Conservation (phyloP, 2,329 filamentous ascomycete species). For the Fusarium bulbicola region DNA sequence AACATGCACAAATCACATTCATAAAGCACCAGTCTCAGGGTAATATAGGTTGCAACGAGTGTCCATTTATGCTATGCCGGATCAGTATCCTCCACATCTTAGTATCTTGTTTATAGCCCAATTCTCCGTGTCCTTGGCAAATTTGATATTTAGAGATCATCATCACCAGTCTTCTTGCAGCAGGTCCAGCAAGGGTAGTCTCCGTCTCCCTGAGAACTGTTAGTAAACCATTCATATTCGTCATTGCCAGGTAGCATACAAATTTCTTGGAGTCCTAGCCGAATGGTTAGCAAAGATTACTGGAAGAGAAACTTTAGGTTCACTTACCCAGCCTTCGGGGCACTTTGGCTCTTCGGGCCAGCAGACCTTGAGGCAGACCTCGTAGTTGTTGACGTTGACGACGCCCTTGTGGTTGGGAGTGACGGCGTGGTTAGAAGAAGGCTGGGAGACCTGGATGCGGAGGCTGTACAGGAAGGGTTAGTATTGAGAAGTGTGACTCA, state of each 20-base stretch:
- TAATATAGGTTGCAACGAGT: background rate
- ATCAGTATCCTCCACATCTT: accelerated
- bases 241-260: background rate
- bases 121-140: accelerated
- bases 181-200: slow-evolving; percentile 23
- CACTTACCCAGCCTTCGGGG: slow-evolving; percentile 23
- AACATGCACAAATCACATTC: background rate
- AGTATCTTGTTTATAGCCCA: accelerated
- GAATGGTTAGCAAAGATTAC: background rate
- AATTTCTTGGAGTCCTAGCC: background rate
- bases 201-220: background rate
- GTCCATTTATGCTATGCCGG: background rate
- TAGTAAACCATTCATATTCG: accelerated
- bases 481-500: too few relatives aligned
- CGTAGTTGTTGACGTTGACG: background rate
- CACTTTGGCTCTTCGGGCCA: background rate
- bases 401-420: background rate
- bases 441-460: slow-evolving; percentile 22
- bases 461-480: accelerated
- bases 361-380: slow-evolving; percentile 4
- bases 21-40: accelerated
- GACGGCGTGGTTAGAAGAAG: background rate
- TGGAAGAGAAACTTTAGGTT: too few relatives aligned
- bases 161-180: background rate
- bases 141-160: background rate